Evolutionary conservation across 495 filamentous ascomycete genomes (phyloP).

Genomic region (Penicillium verhagenii): DNA sequence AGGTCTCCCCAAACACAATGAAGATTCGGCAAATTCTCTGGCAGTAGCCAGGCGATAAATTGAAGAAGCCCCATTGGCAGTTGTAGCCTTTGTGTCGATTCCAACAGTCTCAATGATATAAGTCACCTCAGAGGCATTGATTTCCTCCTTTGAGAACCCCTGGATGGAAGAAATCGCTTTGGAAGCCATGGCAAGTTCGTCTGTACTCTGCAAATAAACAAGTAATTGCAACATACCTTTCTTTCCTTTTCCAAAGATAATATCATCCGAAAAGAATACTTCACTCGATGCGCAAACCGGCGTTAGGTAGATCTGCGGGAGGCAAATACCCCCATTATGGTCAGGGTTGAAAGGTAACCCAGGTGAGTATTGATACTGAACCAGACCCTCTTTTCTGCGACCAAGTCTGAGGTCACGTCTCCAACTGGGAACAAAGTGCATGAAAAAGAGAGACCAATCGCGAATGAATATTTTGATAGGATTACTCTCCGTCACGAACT

Average conservation of each 20-base stretch:
- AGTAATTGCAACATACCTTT: not conserved
- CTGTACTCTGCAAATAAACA: not conserved
- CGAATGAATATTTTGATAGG: conserved; percentile 32
- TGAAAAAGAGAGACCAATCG: conserved; percentile 31
- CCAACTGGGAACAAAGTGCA: conserved; percentile 31
- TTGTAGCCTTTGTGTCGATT: not conserved
- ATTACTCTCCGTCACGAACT: conserved; percentile 28
- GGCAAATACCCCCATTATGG: not conserved
- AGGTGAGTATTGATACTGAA: conserved; percentile 21
- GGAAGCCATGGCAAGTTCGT: not conserved
- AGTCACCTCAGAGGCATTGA: conserved; percentile 1
- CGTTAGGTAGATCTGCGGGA: conserved; percentile 12
- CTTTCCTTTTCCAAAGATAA: conserved; percentile 5
- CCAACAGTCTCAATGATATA: not conserved
- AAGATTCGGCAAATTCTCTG: conserved; percentile 21
- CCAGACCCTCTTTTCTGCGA: conserved; percentile 21
- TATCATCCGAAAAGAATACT: conserved; percentile 13
- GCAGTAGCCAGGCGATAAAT: conserved; percentile 20
- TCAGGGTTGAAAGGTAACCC: conserved; percentile 30
- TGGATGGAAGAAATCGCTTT: not conserved
- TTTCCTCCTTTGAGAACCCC: not conserved
- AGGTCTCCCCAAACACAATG: conserved; percentile 24
- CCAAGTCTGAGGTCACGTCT: conserved; percentile 27
- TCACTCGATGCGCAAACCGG: not conserved
- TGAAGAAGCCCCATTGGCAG: no score